Percentiles rank a stretch among this genome's conserved stretches.
Evolutionary conservation across 345 rosid genomes (phyloP).

Genomic region (Microcos paniculata): DNA sequence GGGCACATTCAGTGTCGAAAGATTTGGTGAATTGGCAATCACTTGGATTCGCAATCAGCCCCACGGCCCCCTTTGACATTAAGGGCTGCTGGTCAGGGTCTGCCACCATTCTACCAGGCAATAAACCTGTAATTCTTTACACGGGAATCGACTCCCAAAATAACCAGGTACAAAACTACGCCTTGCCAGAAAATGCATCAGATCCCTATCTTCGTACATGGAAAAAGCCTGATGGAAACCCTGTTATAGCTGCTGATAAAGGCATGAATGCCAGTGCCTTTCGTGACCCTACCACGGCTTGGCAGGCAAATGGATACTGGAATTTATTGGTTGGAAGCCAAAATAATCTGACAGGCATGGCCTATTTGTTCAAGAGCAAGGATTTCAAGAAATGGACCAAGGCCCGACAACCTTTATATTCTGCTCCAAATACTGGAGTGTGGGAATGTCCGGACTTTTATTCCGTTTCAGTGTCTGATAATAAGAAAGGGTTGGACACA

Average conservation of each 20-base stretch:
- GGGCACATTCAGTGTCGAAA: constrained; percentile 90
- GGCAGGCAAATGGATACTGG: constrained; percentile 65
- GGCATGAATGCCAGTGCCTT: constrained; percentile 65
- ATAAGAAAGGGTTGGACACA: constrained; percentile 48
- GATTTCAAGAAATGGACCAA: constrained; percentile 66
- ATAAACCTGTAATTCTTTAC: constrained; percentile 62
- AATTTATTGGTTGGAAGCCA: constrained; percentile 50
- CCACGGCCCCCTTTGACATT: constrained; percentile 66
- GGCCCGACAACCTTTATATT: constrained; percentile 62
- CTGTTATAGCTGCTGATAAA: constrained; percentile 40
- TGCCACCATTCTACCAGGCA: constrained; percentile 58
- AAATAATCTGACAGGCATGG: constrained; percentile 52
- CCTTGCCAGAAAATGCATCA: constrained; percentile 55
- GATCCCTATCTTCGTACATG: constrained; percentile 75
- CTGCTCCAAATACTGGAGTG: constrained; percentile 45
- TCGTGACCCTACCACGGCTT: constrained; percentile 90
- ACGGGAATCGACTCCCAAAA: constrained; percentile 55
- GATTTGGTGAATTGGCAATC: constrained; percentile 80
- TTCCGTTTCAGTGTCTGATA: constrained; percentile 38
- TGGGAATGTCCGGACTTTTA: constrained; percentile 94
- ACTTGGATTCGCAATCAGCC: constrained; percentile 62
- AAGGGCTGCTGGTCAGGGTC: constrained; percentile 93
- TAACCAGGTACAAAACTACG: constrained; percentile 68
- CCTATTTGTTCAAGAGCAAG: constrained; percentile 55
- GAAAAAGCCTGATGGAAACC: constrained; percentile 76